phyloP scores from a whole-genome alignment of 768 basidiomycete genomes.

The Mycena haematopus region DNA sequence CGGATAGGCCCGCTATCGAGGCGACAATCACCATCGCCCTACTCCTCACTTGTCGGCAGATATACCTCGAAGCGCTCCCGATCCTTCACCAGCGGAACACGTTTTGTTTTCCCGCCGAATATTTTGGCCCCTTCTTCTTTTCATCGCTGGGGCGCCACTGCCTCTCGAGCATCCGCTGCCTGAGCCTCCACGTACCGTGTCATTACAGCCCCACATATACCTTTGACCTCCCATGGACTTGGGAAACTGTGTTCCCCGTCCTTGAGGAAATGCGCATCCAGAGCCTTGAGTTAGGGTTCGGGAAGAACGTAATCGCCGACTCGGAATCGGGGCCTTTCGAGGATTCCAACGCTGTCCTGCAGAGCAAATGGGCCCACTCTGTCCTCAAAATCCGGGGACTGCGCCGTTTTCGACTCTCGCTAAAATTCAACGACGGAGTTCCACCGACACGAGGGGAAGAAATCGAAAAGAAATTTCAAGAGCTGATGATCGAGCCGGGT shows the following conservation, averaged over 20 bases:
- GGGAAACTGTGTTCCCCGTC: background rate
- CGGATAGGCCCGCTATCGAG: background rate
- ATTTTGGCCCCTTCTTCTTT: background rate
- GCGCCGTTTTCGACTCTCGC: no score
- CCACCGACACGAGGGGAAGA: no score
- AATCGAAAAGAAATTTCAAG: no score
- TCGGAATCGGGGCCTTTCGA: no score
- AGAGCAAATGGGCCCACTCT: no score
- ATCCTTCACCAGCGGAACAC: conserved; percentile 13
- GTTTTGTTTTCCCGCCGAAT: background rate
- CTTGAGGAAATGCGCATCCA: conserved; percentile 8
- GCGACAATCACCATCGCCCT: background rate
- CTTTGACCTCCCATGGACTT: background rate
- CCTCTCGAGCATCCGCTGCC: conserved; percentile 7
- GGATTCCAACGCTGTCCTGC: no score
- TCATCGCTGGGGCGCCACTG: background rate
- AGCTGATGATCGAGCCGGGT: no score
- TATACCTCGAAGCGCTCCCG: conserved; percentile 17
- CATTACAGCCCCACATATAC: background rate
- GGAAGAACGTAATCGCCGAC: no score
- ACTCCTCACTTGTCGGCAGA: conserved; percentile 15
- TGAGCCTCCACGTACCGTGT: background rate
- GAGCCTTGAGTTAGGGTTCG: background rate
- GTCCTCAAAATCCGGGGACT: no score
- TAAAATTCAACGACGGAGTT: no score